A percentile compares a stretch with the other conserved stretches of the same genome.
Conservation (phyloP, 2,329 filamentous ascomycete species). For the Metarhizium brunneum region DNA sequence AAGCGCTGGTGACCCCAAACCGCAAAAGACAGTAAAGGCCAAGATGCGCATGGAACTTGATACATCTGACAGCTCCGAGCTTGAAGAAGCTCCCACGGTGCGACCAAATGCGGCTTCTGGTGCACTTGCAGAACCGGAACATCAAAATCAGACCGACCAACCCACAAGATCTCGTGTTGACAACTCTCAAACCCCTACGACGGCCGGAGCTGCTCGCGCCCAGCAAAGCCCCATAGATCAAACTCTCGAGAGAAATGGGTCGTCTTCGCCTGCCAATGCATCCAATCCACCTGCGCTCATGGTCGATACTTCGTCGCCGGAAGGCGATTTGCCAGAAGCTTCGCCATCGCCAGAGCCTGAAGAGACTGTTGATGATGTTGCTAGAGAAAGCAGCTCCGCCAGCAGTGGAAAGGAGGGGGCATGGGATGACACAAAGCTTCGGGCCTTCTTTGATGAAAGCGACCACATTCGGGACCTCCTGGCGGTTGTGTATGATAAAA, state of each 20-base stretch:
- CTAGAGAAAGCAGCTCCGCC: constrained; percentile 26
- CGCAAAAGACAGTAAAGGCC: constrained; percentile 38
- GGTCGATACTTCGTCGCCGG: constrained; percentile 62
- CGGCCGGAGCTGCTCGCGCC: constrained; percentile 15
- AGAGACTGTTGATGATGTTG: constrained; percentile 32
- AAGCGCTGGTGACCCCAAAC: constrained; percentile 36
- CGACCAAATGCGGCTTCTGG: constrained; percentile 10
- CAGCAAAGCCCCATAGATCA: neutral
- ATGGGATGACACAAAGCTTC: constrained; percentile 82
- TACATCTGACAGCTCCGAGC: constrained; percentile 55
- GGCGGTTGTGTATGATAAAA: constrained; percentile 87
- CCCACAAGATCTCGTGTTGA: neutral
- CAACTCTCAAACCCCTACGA: constrained; percentile 19
- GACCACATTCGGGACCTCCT: constrained; percentile 84
- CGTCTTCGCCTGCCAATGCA: constrained; percentile 21
- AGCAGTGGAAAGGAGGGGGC: constrained; percentile 33
- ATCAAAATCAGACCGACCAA: neutral
- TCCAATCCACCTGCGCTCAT: constrained; percentile 57
- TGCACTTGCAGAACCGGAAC: neutral
- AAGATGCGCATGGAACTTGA: constrained; percentile 59
- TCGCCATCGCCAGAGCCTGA: constrained; percentile 56
- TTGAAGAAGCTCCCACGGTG: constrained; percentile 27
- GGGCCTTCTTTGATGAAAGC: constrained; percentile 84
- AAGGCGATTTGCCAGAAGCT: constrained; percentile 53
- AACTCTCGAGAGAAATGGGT: constrained; percentile 13